phyloP scores from a whole-genome alignment of 75 land plant species.

The Sequoia sempervirens region DNA sequence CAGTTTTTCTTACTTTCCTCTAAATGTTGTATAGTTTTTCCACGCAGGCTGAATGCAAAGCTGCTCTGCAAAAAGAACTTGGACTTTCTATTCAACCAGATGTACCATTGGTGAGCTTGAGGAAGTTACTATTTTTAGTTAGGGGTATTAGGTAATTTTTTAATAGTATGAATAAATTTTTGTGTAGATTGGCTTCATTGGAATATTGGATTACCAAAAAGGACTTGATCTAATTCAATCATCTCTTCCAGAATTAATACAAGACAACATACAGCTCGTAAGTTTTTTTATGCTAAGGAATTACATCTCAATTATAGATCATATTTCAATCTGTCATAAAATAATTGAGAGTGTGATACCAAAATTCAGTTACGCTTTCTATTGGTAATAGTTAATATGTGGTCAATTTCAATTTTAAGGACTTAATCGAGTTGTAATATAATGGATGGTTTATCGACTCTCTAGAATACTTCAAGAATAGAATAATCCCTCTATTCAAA shows the following conservation, averaged over 20 bases:
- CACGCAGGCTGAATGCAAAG: conserved; percentile 71
- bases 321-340: background rate
- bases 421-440: background rate
- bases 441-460: background rate
- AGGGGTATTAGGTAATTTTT: background rate
- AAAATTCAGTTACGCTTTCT: background rate
- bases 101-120: conserved; percentile 65
- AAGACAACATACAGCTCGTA: conserved; percentile 85
- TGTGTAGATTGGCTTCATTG: conserved; percentile 88
- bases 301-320: background rate
- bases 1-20: background rate
- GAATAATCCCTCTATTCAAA: background rate
- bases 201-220: conserved; percentile 92
- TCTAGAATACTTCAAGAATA: background rate
- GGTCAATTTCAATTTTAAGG: background rate
- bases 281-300: conserved; percentile 14
- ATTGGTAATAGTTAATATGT: background rate
- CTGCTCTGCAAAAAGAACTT: conserved; percentile 75
- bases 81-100: conserved; percentile 72
- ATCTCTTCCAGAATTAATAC: conserved; percentile 71
- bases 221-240: conserved; percentile 71
- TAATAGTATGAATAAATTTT: background rate
- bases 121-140: background rate
- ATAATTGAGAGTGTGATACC: background rate
- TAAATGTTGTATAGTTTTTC: background rate